Base-by-base conservation (phyloP, 768 basidiomycete species). In the Mycena maculata region DNA sequence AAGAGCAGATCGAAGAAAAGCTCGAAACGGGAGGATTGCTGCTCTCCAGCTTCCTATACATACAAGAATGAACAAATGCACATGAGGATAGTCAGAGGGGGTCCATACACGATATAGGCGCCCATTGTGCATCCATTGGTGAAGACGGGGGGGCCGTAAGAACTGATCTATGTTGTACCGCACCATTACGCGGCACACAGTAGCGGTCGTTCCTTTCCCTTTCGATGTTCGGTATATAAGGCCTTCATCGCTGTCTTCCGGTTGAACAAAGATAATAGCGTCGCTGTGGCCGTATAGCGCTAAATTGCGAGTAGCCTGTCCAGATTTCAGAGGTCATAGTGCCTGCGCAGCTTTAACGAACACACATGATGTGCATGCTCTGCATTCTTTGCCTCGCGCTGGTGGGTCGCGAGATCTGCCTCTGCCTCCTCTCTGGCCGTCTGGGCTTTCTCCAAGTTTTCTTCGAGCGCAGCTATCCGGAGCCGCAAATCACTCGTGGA, bases 1-100 rank as follows among this genome's bases (percentile, higher is more conserved):
- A 77, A 79, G 6, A 76, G 66, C 45, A 79, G 66, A 60, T 80
- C 79, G 53, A 80, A 77, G 64, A 80, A 79, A 15, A 80, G 74
- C 70, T 80, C 79, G 68, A 78, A 78, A 15, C 68, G 68, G 0
- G 71, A 72, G 2, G 71, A 64, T 41, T 65, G 69, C 30, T 49
- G 65, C 12, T 70, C 71, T 4, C 48, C 50, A 22, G 71, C 71
- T 53, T 70, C 60, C 65, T 67, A 45, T 27, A 12, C 33, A 45
- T 20, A 27, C 22, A 38, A 13, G 22, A 18, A 49, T 56, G 30
- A 60, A 38, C 10, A 10, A 18, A 18, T 16, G 20, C 18, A 22
- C 28, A 30, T 15, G 10, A 15, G 22, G n/a, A 15, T 2, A 23
- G 31, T n/a, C 15, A 45, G 1, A 11, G 16, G 39, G 18, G 0